A percentile compares a stretch with the other conserved stretches of the same genome.
phyloP scores from a whole-genome alignment of 78 protist genomes.

The Polysphondylium violaceum region DNA sequence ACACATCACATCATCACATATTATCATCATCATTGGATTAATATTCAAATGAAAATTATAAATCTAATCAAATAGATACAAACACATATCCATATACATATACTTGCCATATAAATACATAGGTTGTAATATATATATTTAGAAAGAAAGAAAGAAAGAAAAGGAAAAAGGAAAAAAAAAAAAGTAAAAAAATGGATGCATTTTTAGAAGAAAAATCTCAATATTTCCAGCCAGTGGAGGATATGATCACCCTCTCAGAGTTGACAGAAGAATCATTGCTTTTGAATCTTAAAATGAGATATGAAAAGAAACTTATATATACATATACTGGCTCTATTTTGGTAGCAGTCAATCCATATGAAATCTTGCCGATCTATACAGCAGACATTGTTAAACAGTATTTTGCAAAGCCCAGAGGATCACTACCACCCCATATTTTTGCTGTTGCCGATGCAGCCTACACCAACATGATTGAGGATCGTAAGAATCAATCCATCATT shows the following conservation, averaged over 20 bases:
- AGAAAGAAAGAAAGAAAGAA: too few relatives aligned
- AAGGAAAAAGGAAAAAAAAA: not conserved
- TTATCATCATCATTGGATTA: too few relatives aligned
- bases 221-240: constrained; percentile 78
- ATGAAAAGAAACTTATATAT: constrained; percentile 82
- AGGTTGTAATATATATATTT: too few relatives aligned
- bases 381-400: constrained; percentile 86
- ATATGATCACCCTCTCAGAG: constrained; percentile 85
- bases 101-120: too few relatives aligned
- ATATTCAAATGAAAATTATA: too few relatives aligned
- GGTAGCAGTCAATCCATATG: constrained; percentile 94
- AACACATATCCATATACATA: too few relatives aligned
- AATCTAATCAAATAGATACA: too few relatives aligned
- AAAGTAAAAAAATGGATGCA: not conserved
- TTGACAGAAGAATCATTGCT: constrained; percentile 85
- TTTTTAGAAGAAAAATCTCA: not conserved
- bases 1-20: too few relatives aligned
- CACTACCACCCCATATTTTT: constrained; percentile 90
- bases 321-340: constrained; percentile 88
- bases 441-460: constrained; percentile 91
- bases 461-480: constrained; percentile 86
- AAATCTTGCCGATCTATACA: constrained; percentile 87
- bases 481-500: constrained; percentile 63
- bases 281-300: constrained; percentile 79
- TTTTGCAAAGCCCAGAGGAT: constrained; percentile 71